These are phyloP conservation scores for Colletotrichum australisinense DNA, from an alignment of 2,329 filamentous ascomycete genomes.

Conservation along the genomic window DNA sequence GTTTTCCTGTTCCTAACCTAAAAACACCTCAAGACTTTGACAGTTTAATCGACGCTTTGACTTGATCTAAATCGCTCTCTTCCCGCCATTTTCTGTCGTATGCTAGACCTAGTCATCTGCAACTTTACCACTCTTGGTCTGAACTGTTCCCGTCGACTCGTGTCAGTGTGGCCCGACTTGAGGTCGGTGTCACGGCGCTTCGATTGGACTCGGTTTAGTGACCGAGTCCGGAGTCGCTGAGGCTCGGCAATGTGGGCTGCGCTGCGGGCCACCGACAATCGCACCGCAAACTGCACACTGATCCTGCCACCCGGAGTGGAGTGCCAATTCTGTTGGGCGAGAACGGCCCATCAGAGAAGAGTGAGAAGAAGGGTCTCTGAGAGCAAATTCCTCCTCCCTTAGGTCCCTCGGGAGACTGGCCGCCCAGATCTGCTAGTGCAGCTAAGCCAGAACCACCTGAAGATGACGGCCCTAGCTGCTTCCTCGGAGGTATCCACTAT, in stretches of 20 bases:
- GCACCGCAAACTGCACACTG: background rate
- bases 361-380: background rate
- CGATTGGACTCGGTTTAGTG: constrained; percentile 3
- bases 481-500: constrained; percentile 14
- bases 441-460: background rate
- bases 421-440: constrained; percentile 27
- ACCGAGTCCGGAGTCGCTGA: constrained; percentile 25
- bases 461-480: background rate
- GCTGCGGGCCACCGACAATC: constrained; percentile 9
- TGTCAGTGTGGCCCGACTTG: background rate
- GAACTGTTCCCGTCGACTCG: background rate
- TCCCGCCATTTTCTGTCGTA: background rate
- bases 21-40: background rate
- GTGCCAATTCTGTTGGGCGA: constrained; percentile 25
- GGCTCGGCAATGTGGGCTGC: constrained; percentile 26
- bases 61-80: background rate
- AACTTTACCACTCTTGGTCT: background rate
- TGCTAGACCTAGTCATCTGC: background rate
- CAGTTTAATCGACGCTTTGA: background rate
- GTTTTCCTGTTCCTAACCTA: background rate
- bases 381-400: constrained; percentile 9
- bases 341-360: constrained; percentile 10
- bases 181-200: background rate
- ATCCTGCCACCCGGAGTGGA: constrained; percentile 8
- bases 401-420: background rate